Conservation (phyloP, 2,329 filamentous ascomycete species). For the Talaromyces verruculosus region DNA sequence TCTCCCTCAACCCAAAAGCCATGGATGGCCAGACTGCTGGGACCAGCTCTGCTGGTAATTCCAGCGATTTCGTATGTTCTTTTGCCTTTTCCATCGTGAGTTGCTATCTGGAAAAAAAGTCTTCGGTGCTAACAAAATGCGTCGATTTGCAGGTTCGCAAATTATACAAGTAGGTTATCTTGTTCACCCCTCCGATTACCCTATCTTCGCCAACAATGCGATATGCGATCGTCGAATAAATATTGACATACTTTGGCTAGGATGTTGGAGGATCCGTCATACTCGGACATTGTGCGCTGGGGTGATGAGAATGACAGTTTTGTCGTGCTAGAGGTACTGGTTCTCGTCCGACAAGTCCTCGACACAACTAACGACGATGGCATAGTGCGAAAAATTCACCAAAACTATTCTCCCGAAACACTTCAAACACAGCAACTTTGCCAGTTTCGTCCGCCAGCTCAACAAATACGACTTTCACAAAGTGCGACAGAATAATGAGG, state of each 20-base stretch:
- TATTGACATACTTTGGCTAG: constrained; percentile 47
- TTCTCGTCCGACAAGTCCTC: constrained; percentile 20
- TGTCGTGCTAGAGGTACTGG: constrained; percentile 85
- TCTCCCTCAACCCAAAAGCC: constrained; percentile 29
- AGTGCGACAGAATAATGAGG: constrained; percentile 86
- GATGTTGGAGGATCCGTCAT: constrained; percentile 94
- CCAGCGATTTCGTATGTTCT: constrained; percentile 79
- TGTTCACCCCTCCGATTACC: constrained; percentile 18
- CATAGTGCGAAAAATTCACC: constrained; percentile 94
- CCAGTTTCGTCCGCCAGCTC: constrained; percentile 89
- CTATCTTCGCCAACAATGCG: constrained; percentile 15
- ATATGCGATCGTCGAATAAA: constrained; percentile 17
- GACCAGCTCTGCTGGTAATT: constrained; percentile 66
- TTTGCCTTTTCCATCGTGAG: not conserved
- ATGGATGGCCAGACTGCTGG: constrained; percentile 50
- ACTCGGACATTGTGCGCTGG: constrained; percentile 92
- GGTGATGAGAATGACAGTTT: constrained; percentile 93
- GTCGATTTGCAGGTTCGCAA: constrained; percentile 74
- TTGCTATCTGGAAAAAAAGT: not conserved
- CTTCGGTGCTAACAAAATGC: not conserved
- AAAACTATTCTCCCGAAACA: constrained; percentile 96
- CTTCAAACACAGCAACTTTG: constrained; percentile 99
- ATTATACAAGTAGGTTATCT: constrained; percentile 79
- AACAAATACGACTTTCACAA: constrained; percentile 99
- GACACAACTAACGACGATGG: not conserved